Conservation (phyloP, 257 asterid genomes). For the Solanum megistacrolobum region DNA sequence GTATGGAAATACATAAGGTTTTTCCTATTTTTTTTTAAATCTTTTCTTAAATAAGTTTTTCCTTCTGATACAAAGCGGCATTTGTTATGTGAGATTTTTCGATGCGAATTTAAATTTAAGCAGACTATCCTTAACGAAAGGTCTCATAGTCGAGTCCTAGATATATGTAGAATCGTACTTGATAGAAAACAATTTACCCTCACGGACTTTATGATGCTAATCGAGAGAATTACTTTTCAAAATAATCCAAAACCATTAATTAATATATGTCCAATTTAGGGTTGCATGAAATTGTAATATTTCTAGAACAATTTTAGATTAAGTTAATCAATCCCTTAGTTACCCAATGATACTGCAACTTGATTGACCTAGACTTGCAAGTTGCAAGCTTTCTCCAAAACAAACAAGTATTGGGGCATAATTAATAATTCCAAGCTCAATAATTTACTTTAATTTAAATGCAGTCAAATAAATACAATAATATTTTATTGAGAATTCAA, state of each 20-base stretch:
- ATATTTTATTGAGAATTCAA: too few relatives aligned
- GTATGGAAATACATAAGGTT: too few relatives aligned
- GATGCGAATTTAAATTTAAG: too few relatives aligned
- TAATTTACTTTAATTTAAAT: neutral
- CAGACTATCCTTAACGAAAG: too few relatives aligned
- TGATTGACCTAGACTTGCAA: neutral
- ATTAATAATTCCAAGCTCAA: neutral
- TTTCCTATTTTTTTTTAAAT: too few relatives aligned
- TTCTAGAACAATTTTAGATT: neutral
- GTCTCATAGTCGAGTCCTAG: too few relatives aligned
- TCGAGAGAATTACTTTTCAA: neutral
- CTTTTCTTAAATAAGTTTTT: too few relatives aligned
- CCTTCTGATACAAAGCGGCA: too few relatives aligned
- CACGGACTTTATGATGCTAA: neutral
- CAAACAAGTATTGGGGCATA: neutral
- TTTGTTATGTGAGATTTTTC: too few relatives aligned
- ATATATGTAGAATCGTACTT: too few relatives aligned
- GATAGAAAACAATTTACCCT: neutral
- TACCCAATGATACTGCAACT: neutral
- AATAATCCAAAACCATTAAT: neutral
- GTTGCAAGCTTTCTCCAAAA: neutral
- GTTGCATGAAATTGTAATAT: neutral
- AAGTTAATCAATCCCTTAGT: neutral
- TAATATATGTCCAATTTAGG: neutral
- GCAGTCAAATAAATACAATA: neutral